Evolutionary conservation across 139 green algal genomes (phyloP).

Genomic region (Volvox reticuliferus): DNA sequence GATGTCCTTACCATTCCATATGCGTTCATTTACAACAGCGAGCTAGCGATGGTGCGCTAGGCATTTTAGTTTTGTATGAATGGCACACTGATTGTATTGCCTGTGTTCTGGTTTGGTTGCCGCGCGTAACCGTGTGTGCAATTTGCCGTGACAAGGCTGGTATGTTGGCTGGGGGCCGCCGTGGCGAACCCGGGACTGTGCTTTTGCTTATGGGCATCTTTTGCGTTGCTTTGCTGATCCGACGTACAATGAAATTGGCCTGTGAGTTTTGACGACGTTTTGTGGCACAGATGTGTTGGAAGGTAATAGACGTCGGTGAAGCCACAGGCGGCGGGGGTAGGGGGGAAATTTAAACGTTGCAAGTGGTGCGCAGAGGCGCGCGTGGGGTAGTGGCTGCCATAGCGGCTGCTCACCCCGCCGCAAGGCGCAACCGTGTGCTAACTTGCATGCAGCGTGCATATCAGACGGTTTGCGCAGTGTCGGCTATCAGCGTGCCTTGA

Average conservation of each 20-base stretch:
- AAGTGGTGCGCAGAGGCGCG: slow-evolving; percentile 28
- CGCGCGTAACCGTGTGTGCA: background rate
- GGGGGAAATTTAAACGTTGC: background rate
- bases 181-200: background rate
- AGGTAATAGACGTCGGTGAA: background rate
- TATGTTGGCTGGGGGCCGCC: background rate
- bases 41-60: background rate
- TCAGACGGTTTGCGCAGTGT: slow-evolving; percentile 17
- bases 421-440: slow-evolving; percentile 25
- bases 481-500: slow-evolving; percentile 8
- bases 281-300: slow-evolving; percentile 14
- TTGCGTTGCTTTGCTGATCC: slow-evolving; percentile 19
- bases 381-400: slow-evolving; percentile 21
- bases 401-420: slow-evolving; percentile 23
- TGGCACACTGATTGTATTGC: background rate
- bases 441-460: slow-evolving; percentile 47
- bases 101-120: background rate
- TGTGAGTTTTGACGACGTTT: slow-evolving; percentile 31
- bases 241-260: background rate
- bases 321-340: slow-evolving; percentile 11
- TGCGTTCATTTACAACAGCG: background rate
- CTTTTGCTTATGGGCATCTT: slow-evolving; percentile 5
- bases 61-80: background rate
- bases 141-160: background rate
- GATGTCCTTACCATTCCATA: background rate